Conservation (phyloP, 495 filamentous ascomycete genomes). For the Penicillium manginii region DNA sequence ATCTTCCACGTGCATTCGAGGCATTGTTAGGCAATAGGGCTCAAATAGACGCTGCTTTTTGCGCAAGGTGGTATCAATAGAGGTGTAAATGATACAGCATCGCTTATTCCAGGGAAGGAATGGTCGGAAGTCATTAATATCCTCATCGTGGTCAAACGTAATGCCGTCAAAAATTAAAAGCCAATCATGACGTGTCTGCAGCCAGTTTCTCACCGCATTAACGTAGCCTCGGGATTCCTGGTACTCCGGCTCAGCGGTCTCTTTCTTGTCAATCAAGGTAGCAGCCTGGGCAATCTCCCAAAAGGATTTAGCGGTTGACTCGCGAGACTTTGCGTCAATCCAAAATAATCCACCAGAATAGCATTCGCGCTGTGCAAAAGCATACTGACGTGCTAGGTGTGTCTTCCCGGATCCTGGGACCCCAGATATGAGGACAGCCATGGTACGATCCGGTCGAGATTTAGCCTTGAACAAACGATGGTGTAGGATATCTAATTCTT, state of each 20-base stretch:
- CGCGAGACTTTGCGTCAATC: conserved; percentile 69
- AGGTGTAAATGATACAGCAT: conserved; percentile 78
- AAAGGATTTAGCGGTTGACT: conserved; percentile 68
- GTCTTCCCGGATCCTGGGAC: conserved; percentile 82
- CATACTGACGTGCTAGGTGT: conserved; percentile 80
- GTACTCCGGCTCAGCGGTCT: conserved; percentile 39
- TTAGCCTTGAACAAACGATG: conserved; percentile 66
- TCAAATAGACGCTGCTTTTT: conserved; percentile 73
- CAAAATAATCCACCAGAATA: conserved; percentile 82
- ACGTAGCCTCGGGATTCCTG: conserved; percentile 59
- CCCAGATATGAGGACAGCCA: conserved; percentile 70
- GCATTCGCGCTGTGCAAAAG: conserved; percentile 65
- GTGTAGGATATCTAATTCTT: conserved; percentile 70
- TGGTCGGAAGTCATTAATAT: conserved; percentile 58
- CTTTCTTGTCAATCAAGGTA: conserved; percentile 49
- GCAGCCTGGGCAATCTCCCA: conserved; percentile 76
- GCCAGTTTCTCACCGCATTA: conserved; percentile 66
- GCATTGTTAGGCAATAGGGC: conserved; percentile 70
- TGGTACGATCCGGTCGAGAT: conserved; percentile 63
- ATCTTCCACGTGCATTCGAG: conserved; percentile 60
- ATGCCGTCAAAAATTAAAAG: conserved; percentile 77
- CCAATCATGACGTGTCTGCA: conserved; percentile 72
- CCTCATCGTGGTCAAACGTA: conserved; percentile 62
- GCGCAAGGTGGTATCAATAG: conserved; percentile 66
- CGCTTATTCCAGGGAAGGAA: conserved; percentile 72